Evolutionary conservation across 305 asterid species (phyloP).

Genomic region (Solanum hybrid): DNA sequence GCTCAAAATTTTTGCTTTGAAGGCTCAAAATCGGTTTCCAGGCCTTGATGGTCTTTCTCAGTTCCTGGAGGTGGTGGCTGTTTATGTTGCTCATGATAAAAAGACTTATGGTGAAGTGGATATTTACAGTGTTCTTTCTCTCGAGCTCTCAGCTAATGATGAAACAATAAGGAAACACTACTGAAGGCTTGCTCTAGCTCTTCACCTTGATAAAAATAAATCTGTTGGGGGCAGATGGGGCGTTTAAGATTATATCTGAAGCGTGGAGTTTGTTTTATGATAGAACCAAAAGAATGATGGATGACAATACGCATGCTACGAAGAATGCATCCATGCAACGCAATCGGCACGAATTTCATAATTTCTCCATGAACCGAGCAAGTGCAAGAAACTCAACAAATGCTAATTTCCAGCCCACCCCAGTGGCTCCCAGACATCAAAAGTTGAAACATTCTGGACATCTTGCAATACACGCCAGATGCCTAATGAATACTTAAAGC

Average conservation of each 20-base stretch:
- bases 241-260: constrained; percentile 43
- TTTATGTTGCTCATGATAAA: constrained; percentile 30
- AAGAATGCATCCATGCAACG: constrained; percentile 6
- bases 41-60: constrained; percentile 52
- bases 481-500: constrained; percentile 17
- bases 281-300: constrained; percentile 25
- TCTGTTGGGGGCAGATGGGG: constrained; percentile 46
- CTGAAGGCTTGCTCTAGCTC: constrained; percentile 34
- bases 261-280: constrained; percentile 49
- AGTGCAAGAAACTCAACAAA: constrained; percentile 6
- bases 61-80: constrained; percentile 29
- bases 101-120: constrained; percentile 40
- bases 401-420: background rate
- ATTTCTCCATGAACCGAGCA: constrained; percentile 10
- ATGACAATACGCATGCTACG: constrained; percentile 22
- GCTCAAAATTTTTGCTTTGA: constrained; percentile 35
- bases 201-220: constrained; percentile 67
- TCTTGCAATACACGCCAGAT: background rate
- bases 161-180: constrained; percentile 30
- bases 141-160: constrained; percentile 27
- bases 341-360: background rate
- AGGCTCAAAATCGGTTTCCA: constrained; percentile 43
- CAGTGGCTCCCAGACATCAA: background rate
- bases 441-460: background rate
- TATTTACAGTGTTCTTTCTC: constrained; percentile 39